Evolutionary conservation across 495 filamentous ascomycete species (phyloP).

Genomic region (Lichina pygmaea): DNA sequence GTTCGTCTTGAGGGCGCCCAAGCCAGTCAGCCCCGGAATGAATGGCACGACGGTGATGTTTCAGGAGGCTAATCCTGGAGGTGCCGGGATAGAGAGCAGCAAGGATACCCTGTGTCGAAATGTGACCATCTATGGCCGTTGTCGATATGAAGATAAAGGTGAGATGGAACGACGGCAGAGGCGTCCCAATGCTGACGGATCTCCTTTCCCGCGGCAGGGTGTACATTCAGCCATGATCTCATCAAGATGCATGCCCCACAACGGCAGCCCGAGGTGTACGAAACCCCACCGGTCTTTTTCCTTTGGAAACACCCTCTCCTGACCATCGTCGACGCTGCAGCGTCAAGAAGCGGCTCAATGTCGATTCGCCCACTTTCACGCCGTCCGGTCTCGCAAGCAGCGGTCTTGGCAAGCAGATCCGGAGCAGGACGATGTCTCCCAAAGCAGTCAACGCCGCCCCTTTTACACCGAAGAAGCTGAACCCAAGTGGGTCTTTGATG

Average conservation of each 20-base stretch:
- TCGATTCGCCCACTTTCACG: conserved; percentile 88
- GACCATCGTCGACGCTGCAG: conserved; percentile 8
- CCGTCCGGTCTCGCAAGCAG: conserved; percentile 30
- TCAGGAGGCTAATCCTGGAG: too few relatives aligned
- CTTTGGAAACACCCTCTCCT: background rate
- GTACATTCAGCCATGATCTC: conserved; percentile 73
- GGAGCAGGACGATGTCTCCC: conserved; percentile 47
- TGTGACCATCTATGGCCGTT: conserved; percentile 80
- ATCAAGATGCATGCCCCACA: conserved; percentile 23
- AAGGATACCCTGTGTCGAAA: conserved; percentile 86
- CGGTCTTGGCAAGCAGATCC: conserved; percentile 27
- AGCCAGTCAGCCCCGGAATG: background rate
- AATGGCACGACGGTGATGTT: too few relatives aligned
- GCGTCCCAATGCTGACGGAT: background rate
- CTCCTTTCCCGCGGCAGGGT: conserved; percentile 20
- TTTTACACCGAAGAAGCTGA: conserved; percentile 44
- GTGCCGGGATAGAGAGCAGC: conserved; percentile 22
- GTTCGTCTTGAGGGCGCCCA: conserved; percentile 10
- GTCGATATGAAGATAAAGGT: conserved; percentile 72
- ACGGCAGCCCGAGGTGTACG: conserved; percentile 25
- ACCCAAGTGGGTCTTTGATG: conserved; percentile 9
- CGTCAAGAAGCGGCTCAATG: conserved; percentile 64
- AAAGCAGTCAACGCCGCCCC: conserved; percentile 74
- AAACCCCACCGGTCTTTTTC: background rate
- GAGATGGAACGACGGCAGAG: background rate